phyloP scores from a whole-genome alignment of 2,329 filamentous ascomycete genomes.

The Amauroascus niger region DNA sequence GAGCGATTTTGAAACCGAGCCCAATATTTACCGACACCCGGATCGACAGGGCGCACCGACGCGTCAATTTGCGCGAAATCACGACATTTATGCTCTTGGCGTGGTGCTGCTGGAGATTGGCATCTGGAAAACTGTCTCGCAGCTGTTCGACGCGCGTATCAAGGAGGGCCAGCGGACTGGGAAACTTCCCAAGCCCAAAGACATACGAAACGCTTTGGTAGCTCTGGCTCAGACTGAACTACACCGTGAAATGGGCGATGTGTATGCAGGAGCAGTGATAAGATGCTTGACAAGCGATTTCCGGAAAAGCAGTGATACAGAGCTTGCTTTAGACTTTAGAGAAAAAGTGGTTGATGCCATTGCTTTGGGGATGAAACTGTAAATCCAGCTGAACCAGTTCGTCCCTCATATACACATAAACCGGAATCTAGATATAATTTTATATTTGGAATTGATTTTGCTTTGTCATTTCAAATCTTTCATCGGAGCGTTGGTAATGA shows the following conservation, averaged over 20 bases:
- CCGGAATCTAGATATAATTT: too few relatives aligned
- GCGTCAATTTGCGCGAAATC: constrained; percentile 23
- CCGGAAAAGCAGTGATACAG: constrained; percentile 18
- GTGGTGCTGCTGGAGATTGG: constrained; percentile 35
- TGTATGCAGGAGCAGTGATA: constrained; percentile 21
- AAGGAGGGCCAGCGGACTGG: constrained; percentile 20
- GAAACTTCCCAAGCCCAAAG: constrained; percentile 21
- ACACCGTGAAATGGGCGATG: constrained; percentile 22
- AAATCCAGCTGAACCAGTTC: too few relatives aligned
- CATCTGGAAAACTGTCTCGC: constrained; percentile 25
- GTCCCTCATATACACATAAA: too few relatives aligned
- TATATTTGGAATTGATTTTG: too few relatives aligned
- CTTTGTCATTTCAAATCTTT: too few relatives aligned
- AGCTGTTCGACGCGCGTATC: constrained; percentile 23
- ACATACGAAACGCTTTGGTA: constrained; percentile 19
- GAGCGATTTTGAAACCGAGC: constrained; percentile 22
- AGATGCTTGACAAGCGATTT: constrained; percentile 21
- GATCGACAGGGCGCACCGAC: constrained; percentile 25
- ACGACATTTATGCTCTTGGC: constrained; percentile 34
- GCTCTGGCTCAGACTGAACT: constrained; percentile 18
- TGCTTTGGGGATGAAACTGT: constrained; percentile 11
- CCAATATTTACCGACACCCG: constrained; percentile 27
- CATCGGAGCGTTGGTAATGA: too few relatives aligned
- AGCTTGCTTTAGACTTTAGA: constrained; percentile 22
- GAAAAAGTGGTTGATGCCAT: constrained; percentile 22